Evolutionary conservation across 139 green algal genomes (phyloP).

Genomic region (Diplosphaera chodatii): DNA sequence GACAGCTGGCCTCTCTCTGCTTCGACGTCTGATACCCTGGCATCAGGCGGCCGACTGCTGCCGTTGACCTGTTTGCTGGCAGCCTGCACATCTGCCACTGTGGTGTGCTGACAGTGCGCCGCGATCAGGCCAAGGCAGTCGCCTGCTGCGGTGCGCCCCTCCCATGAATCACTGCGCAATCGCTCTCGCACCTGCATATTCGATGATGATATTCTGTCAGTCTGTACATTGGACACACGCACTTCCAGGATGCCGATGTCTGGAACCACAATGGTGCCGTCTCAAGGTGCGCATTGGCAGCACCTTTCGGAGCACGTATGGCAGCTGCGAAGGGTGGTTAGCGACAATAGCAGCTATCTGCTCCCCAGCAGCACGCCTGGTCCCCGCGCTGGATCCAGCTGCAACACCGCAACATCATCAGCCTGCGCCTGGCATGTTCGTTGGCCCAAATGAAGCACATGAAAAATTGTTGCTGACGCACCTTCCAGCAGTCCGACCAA

Average conservation of each 20-base stretch:
- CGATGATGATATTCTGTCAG: not conserved
- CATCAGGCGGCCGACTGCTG: too few relatives aligned
- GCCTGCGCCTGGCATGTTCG: too few relatives aligned
- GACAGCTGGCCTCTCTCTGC: constrained; percentile 8
- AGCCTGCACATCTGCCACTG: constrained; percentile 32
- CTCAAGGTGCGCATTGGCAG: too few relatives aligned
- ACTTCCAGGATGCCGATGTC: too few relatives aligned
- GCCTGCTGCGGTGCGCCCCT: constrained; percentile 67
- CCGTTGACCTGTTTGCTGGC: too few relatives aligned
- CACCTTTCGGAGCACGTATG: constrained; percentile 62
- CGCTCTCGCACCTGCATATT: constrained; percentile 47
- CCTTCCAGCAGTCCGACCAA: constrained; percentile 64
- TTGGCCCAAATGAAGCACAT: too few relatives aligned
- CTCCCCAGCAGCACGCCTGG: constrained; percentile 61
- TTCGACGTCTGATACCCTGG: constrained; percentile 5
- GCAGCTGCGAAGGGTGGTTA: constrained; percentile 66
- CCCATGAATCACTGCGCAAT: constrained; percentile 71
- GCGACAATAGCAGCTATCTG: constrained; percentile 75
- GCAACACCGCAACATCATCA: constrained; percentile 1
- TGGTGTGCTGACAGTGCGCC: constrained; percentile 61
- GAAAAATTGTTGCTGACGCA: constrained; percentile 13
- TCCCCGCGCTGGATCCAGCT: constrained; percentile 64
- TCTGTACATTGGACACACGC: not conserved
- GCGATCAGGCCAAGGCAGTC: constrained; percentile 70
- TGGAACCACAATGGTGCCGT: constrained; percentile 1